These are phyloP conservation scores for Ogataea populi-albae DNA, from an alignment of 805 yeast genomes.

Conservation along the genomic window DNA sequence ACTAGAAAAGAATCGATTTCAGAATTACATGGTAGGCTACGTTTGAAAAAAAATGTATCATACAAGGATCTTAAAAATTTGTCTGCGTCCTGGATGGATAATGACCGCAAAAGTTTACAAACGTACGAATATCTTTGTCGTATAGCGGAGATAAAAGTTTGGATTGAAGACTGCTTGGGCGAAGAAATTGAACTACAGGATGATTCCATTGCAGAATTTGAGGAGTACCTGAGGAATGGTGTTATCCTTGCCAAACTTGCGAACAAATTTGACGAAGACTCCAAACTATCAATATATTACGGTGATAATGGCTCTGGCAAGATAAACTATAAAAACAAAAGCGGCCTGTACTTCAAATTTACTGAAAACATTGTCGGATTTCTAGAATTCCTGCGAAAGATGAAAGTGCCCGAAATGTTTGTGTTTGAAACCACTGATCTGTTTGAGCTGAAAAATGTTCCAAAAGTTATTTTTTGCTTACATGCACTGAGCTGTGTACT, in stretches of 20 bases:
- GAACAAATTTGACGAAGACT: constrained; percentile 59
- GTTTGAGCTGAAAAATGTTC: constrained; percentile 87
- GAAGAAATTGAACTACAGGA: constrained; percentile 27
- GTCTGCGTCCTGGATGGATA: constrained; percentile 27
- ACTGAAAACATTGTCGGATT: constrained; percentile 90
- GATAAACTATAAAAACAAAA: constrained; percentile 28
- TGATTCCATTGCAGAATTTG: constrained; percentile 45
- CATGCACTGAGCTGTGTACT: constrained; percentile 84
- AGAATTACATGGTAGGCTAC: constrained; percentile 15
- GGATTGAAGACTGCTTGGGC: constrained; percentile 41
- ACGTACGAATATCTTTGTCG: constrained; percentile 52
- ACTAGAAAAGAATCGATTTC: constrained; percentile 18
- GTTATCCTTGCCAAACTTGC: constrained; percentile 79
- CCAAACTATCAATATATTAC: constrained; percentile 56
- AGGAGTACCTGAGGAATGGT: constrained; percentile 77
- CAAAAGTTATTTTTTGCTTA: constrained; percentile 89
- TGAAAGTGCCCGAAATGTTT: constrained; percentile 83
- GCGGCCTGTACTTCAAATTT: constrained; percentile 72
- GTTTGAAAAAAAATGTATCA: constrained; percentile 15
- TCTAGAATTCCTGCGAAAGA: constrained; percentile 62
- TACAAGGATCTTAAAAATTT: constrained; percentile 5
- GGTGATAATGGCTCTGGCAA: constrained; percentile 31
- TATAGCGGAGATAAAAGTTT: constrained; percentile 46
- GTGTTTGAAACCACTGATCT: constrained; percentile 89
- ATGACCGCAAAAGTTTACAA: constrained; percentile 26